Conservation (phyloP, 2,329 filamentous ascomycete genomes). For the Paraphoma chrysanthemicola region DNA sequence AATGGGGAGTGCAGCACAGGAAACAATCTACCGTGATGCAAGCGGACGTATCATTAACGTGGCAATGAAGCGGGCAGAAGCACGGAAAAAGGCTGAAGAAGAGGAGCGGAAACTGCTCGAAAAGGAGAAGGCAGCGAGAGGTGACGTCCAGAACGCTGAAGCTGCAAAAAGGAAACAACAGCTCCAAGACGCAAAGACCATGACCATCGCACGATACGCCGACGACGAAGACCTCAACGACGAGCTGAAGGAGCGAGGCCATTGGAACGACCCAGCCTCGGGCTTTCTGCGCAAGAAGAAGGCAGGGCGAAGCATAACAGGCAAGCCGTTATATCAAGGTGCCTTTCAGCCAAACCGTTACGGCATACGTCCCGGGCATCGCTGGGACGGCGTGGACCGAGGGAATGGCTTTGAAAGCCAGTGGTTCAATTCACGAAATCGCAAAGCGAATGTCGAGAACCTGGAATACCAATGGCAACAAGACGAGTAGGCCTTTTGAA, state of each 20-base stretch:
- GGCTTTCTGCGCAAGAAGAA: slow-evolving; percentile 71
- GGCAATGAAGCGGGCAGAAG: slow-evolving; percentile 86
- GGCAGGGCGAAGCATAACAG: slow-evolving; percentile 54
- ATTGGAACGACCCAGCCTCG: slow-evolving; percentile 96
- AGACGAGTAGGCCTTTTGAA: slow-evolving; percentile 68
- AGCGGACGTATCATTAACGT: slow-evolving; percentile 94
- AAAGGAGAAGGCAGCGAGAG: slow-evolving; percentile 75
- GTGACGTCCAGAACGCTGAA: slow-evolving; percentile 81
- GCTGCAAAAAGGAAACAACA: slow-evolving; percentile 69
- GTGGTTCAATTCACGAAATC: slow-evolving; percentile 87
- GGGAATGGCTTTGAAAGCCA: slow-evolving; percentile 93
- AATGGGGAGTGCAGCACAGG: slow-evolving; percentile 54
- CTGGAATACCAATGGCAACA: slow-evolving; percentile 95
- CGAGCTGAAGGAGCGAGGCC: slow-evolving; percentile 74
- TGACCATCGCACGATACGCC: slow-evolving; percentile 79
- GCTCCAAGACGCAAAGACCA: slow-evolving; percentile 80
- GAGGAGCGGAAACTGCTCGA: slow-evolving; percentile 69
- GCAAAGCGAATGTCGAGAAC: slow-evolving; percentile 75
- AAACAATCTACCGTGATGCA: slow-evolving; percentile 95
- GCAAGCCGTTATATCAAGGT: slow-evolving; percentile 77
- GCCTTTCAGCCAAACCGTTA: slow-evolving; percentile 89
- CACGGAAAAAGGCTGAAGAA: slow-evolving; percentile 78
- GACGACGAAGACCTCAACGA: slow-evolving; percentile 88
- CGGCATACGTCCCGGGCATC: slow-evolving; percentile 87
- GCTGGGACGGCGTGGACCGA: slow-evolving; percentile 97